Evolutionary conservation across 2,329 filamentous ascomycete species (phyloP), one percentile per base, ranked within the genome.

Genomic region (Pseudogymnoascus pannorum): DNA sequence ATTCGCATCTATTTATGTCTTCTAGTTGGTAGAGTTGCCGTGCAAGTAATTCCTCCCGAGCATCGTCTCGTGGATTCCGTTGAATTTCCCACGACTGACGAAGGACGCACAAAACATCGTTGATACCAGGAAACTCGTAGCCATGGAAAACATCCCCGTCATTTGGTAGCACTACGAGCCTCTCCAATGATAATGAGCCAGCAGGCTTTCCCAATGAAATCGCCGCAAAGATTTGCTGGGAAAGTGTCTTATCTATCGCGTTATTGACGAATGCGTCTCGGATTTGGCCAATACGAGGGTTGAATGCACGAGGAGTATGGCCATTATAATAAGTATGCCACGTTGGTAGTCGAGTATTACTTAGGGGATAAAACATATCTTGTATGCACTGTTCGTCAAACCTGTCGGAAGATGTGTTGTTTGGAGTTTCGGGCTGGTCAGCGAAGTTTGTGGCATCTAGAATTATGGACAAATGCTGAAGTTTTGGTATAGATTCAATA

Each of bases 241-340:
- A 54, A n/a, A 64, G 63, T 31, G 2, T 31, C 6, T 14, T 38
- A 42, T 64, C 63, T 20, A 64, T 9, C 31, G 63, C 61, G 20
- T 57, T 40, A 36, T 61, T 63, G 40, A 63, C 36, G 12, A 64
- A 16, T 6, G 42, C 4, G 20, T 63, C 63, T 8, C 51, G 62
- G 6, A 64, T 4, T 20, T 64, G 61, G 5, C 63, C 63, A 26
- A 38, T 18, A 9, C 63, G 63, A 24, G 59, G 33, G 3, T 57
- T 62, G 8, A 9, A 9, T 8, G 24, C 12, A 58, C 36, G 59
- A 4, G 31, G 20, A 8, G 33, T 44, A 58, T 63, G 59, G 29
- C 9, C 5, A 33, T 36, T 57, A 26, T 40, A 48, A 26, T 40
- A 48, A 20, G 11, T 14, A 16, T 61, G 51, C 24, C 22, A 8